Base-by-base conservation (phyloP, 345 rosid species). In the Acer campestre region DNA sequence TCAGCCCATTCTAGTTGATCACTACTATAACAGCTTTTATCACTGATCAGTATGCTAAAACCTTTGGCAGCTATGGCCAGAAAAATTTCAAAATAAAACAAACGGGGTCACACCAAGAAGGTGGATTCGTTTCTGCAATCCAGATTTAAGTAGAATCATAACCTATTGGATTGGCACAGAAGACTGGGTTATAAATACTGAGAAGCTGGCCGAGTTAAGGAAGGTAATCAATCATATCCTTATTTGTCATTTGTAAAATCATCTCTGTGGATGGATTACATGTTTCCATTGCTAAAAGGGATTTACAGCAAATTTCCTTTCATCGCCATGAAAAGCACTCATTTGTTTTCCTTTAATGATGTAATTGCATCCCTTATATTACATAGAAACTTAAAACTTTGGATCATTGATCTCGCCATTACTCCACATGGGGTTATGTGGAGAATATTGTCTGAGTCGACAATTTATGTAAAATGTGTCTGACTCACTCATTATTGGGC, bases 51-150 rank as follows among this genome's bases (percentile, higher is more conserved):
- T 82, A 29, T 78, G 78, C 68, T 74, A 65, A 75, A 29, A 58
- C 31, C 23, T 82, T 66, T 82, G 68, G 85, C 87, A 90, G 96
- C 73, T 92, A 77, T 92, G 94, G 91, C 97, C 93, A 3, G 86
- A 83, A 59, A 92, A 89, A 74, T 92, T 92, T 79, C 93, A 90
- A 83, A 92, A 92, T 70, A 92, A 92, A 81, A 92, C 97, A 73
- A 92, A 92, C 70, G 97, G 97, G 63, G 97, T 92, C 70, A 92
- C 94, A 18, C 94, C 97, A 68, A 85, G 97, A 80, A 85, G 97
- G 80, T 92, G 97, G 97, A 89, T 92, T 42, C 82, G 81, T 11
- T 92, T 92, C 82, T 92, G 97, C 78, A 92, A 92, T 84, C 90
- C 91, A 0, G 84, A 84, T 59, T 84, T 90, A 80, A 92, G 94